These are phyloP conservation scores for Saitozyma podzolica DNA, from an alignment of 768 basidiomycete species.

Conservation along the genomic window DNA sequence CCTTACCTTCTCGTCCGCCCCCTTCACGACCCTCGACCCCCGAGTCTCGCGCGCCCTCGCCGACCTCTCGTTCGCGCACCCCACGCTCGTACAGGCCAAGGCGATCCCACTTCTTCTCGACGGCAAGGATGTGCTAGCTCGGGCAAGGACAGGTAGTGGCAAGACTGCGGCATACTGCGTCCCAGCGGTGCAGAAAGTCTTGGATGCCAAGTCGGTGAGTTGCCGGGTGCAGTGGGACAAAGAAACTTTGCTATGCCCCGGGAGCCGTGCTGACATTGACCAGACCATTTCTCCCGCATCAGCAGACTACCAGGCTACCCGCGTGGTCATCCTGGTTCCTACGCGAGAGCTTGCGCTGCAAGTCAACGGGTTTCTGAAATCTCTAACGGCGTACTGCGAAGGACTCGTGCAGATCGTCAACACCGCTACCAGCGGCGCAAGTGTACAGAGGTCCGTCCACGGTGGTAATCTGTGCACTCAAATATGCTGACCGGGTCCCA, in stretches of 20 bases:
- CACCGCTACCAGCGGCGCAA: slow-evolving; percentile 63
- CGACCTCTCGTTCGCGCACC: slow-evolving; percentile 82
- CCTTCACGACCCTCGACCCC: slow-evolving; percentile 76
- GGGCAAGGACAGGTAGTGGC: slow-evolving; percentile 92
- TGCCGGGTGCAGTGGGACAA: slow-evolving; percentile 1
- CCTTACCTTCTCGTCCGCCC: slow-evolving; percentile 53
- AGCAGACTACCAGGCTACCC: slow-evolving; percentile 60
- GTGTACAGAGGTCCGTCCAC: slow-evolving; percentile 48
- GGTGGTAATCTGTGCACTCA: neutral
- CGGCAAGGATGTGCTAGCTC: slow-evolving; percentile 82
- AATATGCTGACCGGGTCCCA: neutral
- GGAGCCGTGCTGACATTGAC: neutral
- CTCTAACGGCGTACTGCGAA: slow-evolving; percentile 74
- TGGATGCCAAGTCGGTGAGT: slow-evolving; percentile 72
- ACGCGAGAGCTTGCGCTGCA: slow-evolving; percentile 93
- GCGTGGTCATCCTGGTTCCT: slow-evolving; percentile 63
- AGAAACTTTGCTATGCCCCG: neutral
- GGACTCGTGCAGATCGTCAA: slow-evolving; percentile 68
- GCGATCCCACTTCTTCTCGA: slow-evolving; percentile 90
- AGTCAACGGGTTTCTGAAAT: slow-evolving; percentile 68
- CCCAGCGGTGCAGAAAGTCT: slow-evolving; percentile 83
- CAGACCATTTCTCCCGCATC: slow-evolving; percentile 25
- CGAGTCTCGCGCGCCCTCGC: slow-evolving; percentile 86
- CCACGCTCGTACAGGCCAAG: slow-evolving; percentile 87
- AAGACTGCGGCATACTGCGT: slow-evolving; percentile 97